Percentiles rank a stretch among this genome's conserved stretches.
phyloP scores from a whole-genome alignment of 1,284 basidiomycete species.

The Rhizoctonia solani region DNA sequence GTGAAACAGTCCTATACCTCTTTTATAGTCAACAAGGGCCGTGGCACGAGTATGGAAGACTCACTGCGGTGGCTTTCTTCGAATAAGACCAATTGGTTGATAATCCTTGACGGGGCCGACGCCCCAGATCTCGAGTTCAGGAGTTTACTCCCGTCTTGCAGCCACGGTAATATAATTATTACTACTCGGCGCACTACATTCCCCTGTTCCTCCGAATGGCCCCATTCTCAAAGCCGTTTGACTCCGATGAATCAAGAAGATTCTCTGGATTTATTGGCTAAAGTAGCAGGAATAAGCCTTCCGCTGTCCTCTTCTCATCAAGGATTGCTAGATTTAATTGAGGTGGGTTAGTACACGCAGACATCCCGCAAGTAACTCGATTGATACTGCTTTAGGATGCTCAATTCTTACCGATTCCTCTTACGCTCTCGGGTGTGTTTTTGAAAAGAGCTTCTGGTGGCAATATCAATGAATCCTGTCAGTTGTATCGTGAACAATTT shows the following conservation, averaged over 20 bases:
- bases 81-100: background rate
- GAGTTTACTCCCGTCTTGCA: background rate
- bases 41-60: background rate
- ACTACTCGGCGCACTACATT: background rate
- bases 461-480: background rate
- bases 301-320: background rate
- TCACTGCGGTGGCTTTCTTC: background rate
- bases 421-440: background rate
- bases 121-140: background rate
- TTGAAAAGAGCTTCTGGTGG: background rate
- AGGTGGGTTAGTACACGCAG: background rate
- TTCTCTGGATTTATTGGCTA: background rate
- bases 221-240: background rate
- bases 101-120: background rate
- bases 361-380: background rate
- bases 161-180: constrained; percentile 1
- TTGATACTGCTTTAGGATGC: background rate
- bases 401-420: background rate
- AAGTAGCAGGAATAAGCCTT: background rate
- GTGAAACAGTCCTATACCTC: background rate
- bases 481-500: background rate
- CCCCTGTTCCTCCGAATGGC: background rate
- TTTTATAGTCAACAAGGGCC: background rate
- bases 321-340: background rate
- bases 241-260: background rate